These are phyloP conservation scores for Paraphaeosphaeria sporulosa DNA, from an alignment of 2,329 filamentous ascomycete genomes.

Conservation along the genomic window DNA sequence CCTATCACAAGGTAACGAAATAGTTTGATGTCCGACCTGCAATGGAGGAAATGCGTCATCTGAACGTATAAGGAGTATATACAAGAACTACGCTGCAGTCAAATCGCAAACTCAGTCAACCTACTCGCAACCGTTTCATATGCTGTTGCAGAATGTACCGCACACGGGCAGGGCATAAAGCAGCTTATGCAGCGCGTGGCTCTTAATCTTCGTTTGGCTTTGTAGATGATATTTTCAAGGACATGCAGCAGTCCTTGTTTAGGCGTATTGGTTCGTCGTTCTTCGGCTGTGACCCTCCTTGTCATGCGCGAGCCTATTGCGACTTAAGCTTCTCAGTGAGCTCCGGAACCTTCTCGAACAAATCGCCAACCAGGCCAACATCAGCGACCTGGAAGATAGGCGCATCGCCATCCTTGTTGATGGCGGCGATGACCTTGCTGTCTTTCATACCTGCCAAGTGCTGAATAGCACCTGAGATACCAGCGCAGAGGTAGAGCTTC, in stretches of 20 bases:
- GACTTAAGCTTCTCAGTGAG: slow-evolving; percentile 90
- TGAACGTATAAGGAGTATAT: slow-evolving; percentile 1
- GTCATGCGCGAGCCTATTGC: slow-evolving; percentile 25
- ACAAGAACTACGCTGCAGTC: neutral
- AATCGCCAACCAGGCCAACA: slow-evolving; percentile 91
- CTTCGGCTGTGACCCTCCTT: slow-evolving; percentile 9
- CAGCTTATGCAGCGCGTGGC: neutral
- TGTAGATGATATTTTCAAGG: neutral
- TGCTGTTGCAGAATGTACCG: neutral
- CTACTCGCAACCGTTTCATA: neutral
- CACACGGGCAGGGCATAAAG: neutral
- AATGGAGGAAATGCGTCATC: neutral
- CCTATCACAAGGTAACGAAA: neutral
- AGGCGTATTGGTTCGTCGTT: neutral
- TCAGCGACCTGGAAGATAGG: slow-evolving; percentile 99
- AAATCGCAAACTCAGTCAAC: neutral
- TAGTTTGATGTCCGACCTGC: too few species aligned
- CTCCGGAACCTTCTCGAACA: slow-evolving; percentile 96
- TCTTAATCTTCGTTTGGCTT: slow-evolving; percentile 6
- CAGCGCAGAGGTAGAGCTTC: slow-evolving; percentile 91
- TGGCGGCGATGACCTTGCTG: slow-evolving; percentile 98
- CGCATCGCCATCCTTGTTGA: slow-evolving; percentile 97
- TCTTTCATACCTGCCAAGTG: slow-evolving; percentile 99
- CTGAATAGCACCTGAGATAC: slow-evolving; percentile 97
- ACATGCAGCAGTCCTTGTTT: neutral